Conservation (phyloP, 176 grass and related monocot genomes). For the Oropetium thomaeum region DNA sequence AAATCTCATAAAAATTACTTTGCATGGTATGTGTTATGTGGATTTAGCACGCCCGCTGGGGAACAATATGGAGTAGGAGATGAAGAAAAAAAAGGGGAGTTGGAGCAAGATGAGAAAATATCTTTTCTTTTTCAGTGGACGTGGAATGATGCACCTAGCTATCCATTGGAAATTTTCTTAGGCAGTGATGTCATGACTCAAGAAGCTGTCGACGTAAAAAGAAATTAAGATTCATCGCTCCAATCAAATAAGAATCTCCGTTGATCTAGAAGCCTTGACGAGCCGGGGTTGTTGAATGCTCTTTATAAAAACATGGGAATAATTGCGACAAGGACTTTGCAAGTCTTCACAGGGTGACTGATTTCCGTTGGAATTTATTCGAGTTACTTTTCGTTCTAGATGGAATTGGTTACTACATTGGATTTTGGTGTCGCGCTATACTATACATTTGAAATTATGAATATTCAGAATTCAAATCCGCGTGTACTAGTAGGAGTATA, state of each 20-base stretch:
- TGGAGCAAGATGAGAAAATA: background rate
- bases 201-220: background rate
- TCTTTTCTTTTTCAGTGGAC: background rate
- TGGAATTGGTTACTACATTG: background rate
- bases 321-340: background rate
- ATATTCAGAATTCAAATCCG: background rate
- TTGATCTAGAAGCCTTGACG: conserved; percentile 5
- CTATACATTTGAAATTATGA: too few species aligned
- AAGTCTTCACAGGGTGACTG: background rate
- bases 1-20: too few species aligned
- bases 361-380: background rate
- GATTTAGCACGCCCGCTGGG: too few species aligned
- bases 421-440: background rate
- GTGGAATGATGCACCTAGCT: background rate
- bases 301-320: background rate
- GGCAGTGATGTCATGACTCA: background rate
- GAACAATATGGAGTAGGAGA: too few species aligned
- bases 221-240: conserved; percentile 5
- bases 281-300: background rate
- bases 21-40: too few species aligned
- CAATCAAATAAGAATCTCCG: background rate
- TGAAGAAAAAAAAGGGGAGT: too few species aligned
- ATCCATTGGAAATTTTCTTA: background rate
- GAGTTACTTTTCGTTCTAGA: background rate
- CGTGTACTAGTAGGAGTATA: too few species aligned